Base-by-base conservation (phyloP, 495 filamentous ascomycete species). In the Cercophora newfieldiana region DNA sequence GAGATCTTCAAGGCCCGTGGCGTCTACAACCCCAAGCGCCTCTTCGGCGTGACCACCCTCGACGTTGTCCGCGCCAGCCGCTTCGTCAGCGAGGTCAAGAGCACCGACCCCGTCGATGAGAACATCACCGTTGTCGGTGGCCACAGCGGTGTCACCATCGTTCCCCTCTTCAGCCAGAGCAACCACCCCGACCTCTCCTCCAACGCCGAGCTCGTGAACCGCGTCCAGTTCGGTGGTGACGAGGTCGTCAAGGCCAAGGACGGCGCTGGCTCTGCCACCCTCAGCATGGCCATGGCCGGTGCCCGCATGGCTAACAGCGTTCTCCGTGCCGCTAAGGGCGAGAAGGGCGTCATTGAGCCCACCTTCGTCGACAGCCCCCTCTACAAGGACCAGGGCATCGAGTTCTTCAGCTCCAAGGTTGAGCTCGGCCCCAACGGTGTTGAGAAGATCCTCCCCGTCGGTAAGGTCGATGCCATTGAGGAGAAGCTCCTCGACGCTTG, bases 171-270 rank as follows among this genome's bases (percentile, higher is more conserved):
- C 77, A 95, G 91, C 69, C 95, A 98, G 86, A 93, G 93, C 77
- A 88, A 82, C 77, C 92, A 97, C 85, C 82, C 91, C 78, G 84
- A 88, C 72, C 90, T 99, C 65, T 81, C 87, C 59, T 89, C 93
- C 77, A 82, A 90, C 73, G 80, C 85, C 74, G 86, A 86, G 54
- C 92, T 97, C 66, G 84, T 98, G 77, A 88, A 94, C 78, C 94
- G 95, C 76, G 96, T 99, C 72, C 95, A 99, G 83, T 99, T 98
- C 81, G 95, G 95, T 79, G 95, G 95, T 86, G 95, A 99, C 79
- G 95, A 99, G 88, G 95, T 99, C 68, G 95, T 99, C 79, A 89
- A 97, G 86, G 95, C 95, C 78, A 99, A 99, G 89, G 93, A 92
- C 78, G 95, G 95, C 81, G 93, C 94, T 74, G 95, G 95, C 69